phyloP scores from a whole-genome alignment of 371 early-diverging fungal genomes.

The Rhizomucor miehei region DNA sequence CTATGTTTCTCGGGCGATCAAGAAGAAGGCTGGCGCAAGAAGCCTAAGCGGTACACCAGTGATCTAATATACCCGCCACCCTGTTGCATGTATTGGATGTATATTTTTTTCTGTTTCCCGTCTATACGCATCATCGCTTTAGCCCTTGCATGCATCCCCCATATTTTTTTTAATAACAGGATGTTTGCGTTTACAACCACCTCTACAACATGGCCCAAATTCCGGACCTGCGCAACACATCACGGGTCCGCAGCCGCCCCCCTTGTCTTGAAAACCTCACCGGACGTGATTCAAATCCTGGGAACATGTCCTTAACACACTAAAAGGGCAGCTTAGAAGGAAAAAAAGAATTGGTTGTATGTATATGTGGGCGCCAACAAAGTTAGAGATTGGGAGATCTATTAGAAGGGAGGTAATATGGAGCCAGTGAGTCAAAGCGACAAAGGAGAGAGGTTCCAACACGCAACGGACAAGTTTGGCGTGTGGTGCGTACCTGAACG shows the following conservation, averaged over 20 bases:
- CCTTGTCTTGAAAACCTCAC: too few relatives aligned
- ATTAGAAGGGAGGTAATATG: too few relatives aligned
- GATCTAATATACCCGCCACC: background rate
- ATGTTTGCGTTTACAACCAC: conserved; percentile 6
- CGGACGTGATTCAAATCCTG: too few relatives aligned
- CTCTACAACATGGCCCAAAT: conserved; percentile 1
- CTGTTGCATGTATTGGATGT: background rate
- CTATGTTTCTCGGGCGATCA: conserved; percentile 42
- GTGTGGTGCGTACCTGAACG: too few relatives aligned
- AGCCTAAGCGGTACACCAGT: conserved; percentile 27
- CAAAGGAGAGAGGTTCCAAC: background rate
- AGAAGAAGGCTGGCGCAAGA: conserved; percentile 36
- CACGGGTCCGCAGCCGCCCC: background rate
- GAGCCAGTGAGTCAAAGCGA: background rate
- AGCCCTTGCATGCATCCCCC: conserved; percentile 8
- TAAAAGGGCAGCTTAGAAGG: background rate
- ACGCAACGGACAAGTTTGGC: too few relatives aligned
- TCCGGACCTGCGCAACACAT: conserved; percentile 3
- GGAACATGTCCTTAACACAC: too few relatives aligned
- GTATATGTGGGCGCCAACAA: background rate
- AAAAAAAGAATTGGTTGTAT: background rate
- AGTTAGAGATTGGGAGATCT: too few relatives aligned
- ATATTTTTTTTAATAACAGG: conserved; percentile 4
- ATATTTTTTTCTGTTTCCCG: background rate
- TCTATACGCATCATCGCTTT: background rate